Evolutionary conservation across 2,329 filamentous ascomycete genomes (phyloP), one percentile per base, ranked within the genome.

Genomic region (Fusarium pseudoanthophilum): DNA sequence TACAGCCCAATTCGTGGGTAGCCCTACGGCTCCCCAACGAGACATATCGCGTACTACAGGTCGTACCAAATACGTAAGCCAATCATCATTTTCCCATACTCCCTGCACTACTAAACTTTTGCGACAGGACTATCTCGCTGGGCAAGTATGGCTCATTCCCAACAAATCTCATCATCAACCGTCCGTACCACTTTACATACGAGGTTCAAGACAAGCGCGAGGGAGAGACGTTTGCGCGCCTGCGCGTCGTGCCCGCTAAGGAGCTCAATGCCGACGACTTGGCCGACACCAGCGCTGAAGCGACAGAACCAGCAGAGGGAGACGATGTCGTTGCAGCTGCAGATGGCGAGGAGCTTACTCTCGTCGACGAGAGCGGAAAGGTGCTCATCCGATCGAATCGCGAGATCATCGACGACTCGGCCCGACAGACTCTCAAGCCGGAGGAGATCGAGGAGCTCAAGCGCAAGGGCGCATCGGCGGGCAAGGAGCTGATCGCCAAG

Each of bases 141-240:
- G 95, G 95, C 63, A 98, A 98, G 89, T 97, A 96, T 81, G 96
- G 96, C 73, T 90, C 91, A 4, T 98, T 99, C 80, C 92, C 94
- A 21, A 91, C 93, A 59, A 98, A 98, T 80, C 89, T 96, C 37
- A 90, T 99, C 51, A 89, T 99, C 71, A 92, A 94, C n/a, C 92
- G 96, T 13, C 96, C 96, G 0, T 97, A 94, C 80, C 90, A 97
- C 84, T 86, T 97, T 68, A 98, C 95, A 2, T 99, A 94, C 83
- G 95, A 98, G 81, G 87, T 98, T 5, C 88, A 92, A 72, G 94
- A 97, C 77, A 90, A 89, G 78, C 83, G 86, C 32, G 87, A 91
- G 9, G 88, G 88, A 69, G 90, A 92, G 74, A 85, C 85, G 71
- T 92, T 91, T 74, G 89, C 90, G 52, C 87, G 90, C 20, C 84